These are phyloP conservation scores for Davidsoniella eucalypti DNA, from an alignment of 2,329 filamentous ascomycete species.

Conservation along the genomic window DNA sequence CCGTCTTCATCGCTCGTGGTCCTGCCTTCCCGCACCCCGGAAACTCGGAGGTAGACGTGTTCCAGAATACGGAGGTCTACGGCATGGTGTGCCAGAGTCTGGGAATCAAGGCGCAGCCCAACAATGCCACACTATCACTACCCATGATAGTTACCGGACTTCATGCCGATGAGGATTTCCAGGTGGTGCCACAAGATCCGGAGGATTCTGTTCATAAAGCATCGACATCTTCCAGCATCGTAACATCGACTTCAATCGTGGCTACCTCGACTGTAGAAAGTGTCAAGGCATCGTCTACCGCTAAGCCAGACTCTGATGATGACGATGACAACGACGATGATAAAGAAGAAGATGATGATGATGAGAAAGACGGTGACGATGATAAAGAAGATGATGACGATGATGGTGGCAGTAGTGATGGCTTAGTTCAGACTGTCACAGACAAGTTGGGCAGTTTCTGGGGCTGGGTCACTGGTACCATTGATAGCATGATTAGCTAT, in stretches of 20 bases:
- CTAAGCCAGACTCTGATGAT: slow-evolving; percentile 5
- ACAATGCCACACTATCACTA: slow-evolving; percentile 73
- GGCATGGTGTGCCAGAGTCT: slow-evolving; percentile 87
- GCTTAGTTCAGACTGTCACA: too few relatives aligned
- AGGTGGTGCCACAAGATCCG: slow-evolving; percentile 39
- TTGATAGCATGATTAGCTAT: background rate
- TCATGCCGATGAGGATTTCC: slow-evolving; percentile 35
- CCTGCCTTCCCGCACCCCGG: slow-evolving; percentile 79
- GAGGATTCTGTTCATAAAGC: slow-evolving; percentile 16
- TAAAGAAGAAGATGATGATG: slow-evolving; percentile 13
- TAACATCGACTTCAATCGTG: background rate
- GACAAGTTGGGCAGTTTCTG: background rate
- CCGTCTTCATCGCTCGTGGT: slow-evolving; percentile 82
- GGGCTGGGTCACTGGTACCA: background rate
- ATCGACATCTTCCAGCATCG: background rate
- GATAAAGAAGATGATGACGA: slow-evolving; percentile 10
- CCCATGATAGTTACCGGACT: slow-evolving; percentile 47
- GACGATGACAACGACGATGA: slow-evolving; percentile 12
- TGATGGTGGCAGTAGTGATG: slow-evolving; percentile 12
- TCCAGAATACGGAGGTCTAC: slow-evolving; percentile 92
- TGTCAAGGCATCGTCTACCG: background rate
- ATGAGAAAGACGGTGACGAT: slow-evolving; percentile 11
- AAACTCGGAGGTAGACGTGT: slow-evolving; percentile 62
- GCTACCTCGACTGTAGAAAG: background rate
- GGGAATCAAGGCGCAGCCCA: slow-evolving; percentile 53